Base-by-base conservation (phyloP, 148 eudicot genomes). In the Fallopia convolvulus region DNA sequence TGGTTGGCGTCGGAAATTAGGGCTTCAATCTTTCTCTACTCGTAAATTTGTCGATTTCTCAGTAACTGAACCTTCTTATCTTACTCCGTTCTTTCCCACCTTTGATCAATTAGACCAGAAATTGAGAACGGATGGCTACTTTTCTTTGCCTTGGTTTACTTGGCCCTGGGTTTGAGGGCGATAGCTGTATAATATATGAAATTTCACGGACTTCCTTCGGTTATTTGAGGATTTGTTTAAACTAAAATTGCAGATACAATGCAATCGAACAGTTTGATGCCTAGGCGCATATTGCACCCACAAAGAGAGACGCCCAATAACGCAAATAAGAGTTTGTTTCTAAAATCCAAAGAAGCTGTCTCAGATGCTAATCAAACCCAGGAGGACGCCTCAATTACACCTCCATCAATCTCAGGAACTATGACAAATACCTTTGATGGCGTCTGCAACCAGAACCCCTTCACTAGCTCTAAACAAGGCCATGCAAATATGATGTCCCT, bases 241-340 rank as follows among this genome's bases (percentile, higher is more conserved):
- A 75, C 32, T n/a, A 15, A 70, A 73, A 52, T 75, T 70, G 40
- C 79, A 94, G 97, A 93, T 85, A 80, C 81, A 70, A 86, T 87
- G 90, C 92, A 82, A 72, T 82, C 92, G 42, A 84, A 78, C 52
- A 83, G 53, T 55, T 76, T 87, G 77, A 84, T 83, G 87, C 94
- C 98, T 15, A 90, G 88, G 82, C 93, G 99, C 39, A 74, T 65
- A n/a, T 65, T 91, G 80, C 86, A 81, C 66, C 84, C 94, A 21
- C 88, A 79, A 75, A 83, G 86, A 75, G 95, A 76, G 53, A 80
- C 82, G 56, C 17, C 85, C 39, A 87, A 82, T 65, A 80, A 61
- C 76, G 82, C 87, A 13, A 77, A 75, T 15, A 74, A 44, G 76
- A 82, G 82, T 40, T 76, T 53, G n/a, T 39, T 77, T 72, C 53